Evolutionary conservation across 2,329 filamentous ascomycete species (phyloP), one percentile per base, ranked within the genome.

Genomic region (Claviceps purpurea): DNA sequence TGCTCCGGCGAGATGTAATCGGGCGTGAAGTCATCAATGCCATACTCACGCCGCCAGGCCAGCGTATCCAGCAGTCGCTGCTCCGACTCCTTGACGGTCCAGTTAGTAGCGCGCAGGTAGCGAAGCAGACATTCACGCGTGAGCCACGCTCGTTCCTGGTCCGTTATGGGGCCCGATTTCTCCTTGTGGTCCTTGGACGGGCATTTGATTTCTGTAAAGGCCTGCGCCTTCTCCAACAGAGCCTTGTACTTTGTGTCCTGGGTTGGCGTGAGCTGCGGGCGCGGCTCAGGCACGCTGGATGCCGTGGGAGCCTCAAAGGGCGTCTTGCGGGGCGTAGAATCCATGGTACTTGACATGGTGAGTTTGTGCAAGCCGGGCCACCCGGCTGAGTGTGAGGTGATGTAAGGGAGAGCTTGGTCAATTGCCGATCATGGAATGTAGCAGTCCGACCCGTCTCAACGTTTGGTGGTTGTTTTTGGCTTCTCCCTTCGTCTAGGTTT

Each of bases 1-100:
- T 96, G 95, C 73, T 98, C 93, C 13, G 87, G 82, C 1, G 86
- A 89, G 62, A 97, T 91, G 70, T 95, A 86, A 8, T 96, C 90
- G 10, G 85, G 75, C 0, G 88, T 90, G 62, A 89, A 79, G 50
- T 78, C 82, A 55, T 87, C 80, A 53, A 94, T 75, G 47, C 89
- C 89, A 63, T 95, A 98, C 63, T 95, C 89, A 52, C 91, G 79
- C 47, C 93, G 82, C 93, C 93, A 98, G 55, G 80, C 77, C 53
- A 97, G 71, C 0, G 91, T 96, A 45, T 79, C 79, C 59, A 84
- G 81, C 42, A 97, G 69, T n/a, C 93, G 85, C 64, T 84, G 85
- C 58, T 84, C 77, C 8, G 93, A 82, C 47, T 91, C 82, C 44
- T 80, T 71, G 49, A 85, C 76, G 58, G 83, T 76, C 89, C 93